phyloP scores from a whole-genome alignment of 177 flowering plant species.

The Tripterygium wilfordii region DNA sequence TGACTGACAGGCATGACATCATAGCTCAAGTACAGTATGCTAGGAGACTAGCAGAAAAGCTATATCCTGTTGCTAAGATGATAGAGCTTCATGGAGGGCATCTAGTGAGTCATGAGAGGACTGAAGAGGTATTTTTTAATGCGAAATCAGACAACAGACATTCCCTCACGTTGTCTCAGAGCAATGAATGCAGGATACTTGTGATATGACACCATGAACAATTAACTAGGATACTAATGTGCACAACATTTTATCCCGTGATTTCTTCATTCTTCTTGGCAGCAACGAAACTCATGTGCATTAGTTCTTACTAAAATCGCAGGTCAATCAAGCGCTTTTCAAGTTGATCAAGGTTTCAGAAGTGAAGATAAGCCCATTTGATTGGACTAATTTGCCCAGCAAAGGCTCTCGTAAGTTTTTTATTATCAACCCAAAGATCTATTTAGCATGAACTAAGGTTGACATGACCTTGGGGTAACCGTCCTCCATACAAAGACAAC shows the following conservation, averaged over 20 bases:
- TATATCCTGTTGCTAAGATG: conserved; percentile 79
- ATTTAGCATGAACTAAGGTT: not conserved
- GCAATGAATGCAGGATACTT: not conserved
- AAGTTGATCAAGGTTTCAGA: conserved; percentile 80
- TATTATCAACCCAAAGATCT: not conserved
- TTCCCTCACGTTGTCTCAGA: not conserved
- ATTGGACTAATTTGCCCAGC: conserved; percentile 72
- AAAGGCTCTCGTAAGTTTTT: conserved; percentile 45
- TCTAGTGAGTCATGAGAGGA: conserved; percentile 90
- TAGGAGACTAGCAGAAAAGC: conserved; percentile 66
- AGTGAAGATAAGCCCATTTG: conserved; percentile 38
- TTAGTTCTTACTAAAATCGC: conserved; percentile 5
- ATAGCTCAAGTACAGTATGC: conserved; percentile 85
- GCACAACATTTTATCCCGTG: too few species aligned
- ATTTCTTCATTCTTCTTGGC: not conserved
- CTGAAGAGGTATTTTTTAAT: conserved; percentile 91
- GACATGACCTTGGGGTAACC: not conserved
- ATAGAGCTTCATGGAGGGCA: conserved; percentile 92
- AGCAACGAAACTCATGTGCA: not conserved
- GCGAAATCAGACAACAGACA: too few species aligned
- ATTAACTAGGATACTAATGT: too few species aligned
- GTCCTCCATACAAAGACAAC: too few species aligned
- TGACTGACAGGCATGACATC: conserved; percentile 58
- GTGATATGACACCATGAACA: too few species aligned
- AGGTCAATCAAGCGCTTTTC: conserved; percentile 85